Base-by-base conservation (phyloP, 192 early-diverging fungal genomes). In the Diversispora epigaea region DNA sequence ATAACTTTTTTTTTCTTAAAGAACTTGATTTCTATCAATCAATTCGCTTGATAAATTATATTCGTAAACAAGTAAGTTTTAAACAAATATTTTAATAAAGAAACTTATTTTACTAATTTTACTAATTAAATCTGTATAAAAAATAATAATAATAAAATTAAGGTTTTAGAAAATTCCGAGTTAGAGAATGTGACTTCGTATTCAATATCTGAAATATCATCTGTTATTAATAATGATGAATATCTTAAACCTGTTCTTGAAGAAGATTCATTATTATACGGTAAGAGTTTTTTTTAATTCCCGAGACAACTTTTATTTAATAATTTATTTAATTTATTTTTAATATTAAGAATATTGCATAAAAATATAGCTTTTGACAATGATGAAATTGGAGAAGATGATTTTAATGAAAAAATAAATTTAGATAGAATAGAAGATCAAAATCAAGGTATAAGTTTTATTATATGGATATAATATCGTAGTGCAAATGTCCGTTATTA, bases 21-120 rank as follows among this genome's bases (percentile, higher is more conserved):
- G 81, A 80, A 19, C 86, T 98, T 15, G 93, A 96, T 72, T 96
- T 96, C 78, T 98, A 98, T 85, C 90, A 90, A 55, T 90, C 90
- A 50, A 92, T 94, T 68, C 80, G 85, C 12, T 71, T 93, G 73
- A 89, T 94, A 79, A 94, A 94, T 77, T 91, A 88, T 74, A 83
- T 92, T 56, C 84, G 92, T 14, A 52, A 79, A 8, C 77, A 82
- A n/a, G 78, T 78, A 68, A 19, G 39, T 71, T 7, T 40, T 44
- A 70, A 22, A 0, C 67, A 25, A 70, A 39, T 46, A 21, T 45
- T 46, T 73, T 6, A 55, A 60, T 12, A 56, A 45, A 7, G 0
- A 12, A 0, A 56, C 21, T 6, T 2, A 22, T 44, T 55, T 46
- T 56, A 73, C 45, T 62, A 46, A 47, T 6, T 47, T 15, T 32